Conservation (phyloP, 2,329 filamentous ascomycete species). For the Penicillium rolfsii region DNA sequence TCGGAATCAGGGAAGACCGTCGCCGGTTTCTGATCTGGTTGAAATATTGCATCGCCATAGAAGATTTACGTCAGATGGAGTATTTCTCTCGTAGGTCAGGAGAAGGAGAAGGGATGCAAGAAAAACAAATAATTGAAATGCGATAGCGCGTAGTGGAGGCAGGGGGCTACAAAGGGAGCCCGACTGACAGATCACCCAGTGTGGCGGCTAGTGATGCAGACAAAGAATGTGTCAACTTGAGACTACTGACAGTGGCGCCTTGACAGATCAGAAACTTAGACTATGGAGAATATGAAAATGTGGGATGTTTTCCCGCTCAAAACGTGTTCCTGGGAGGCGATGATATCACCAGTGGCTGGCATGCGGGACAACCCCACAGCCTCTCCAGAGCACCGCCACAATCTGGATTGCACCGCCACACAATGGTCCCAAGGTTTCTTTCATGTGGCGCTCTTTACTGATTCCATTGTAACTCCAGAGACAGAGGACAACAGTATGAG, state of each 20-base stretch:
- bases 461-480: no score
- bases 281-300: not conserved
- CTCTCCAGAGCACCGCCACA: conserved; percentile 15
- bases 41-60: conserved; percentile 47
- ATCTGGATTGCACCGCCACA: conserved; percentile 13
- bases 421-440: not conserved
- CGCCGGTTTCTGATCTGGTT: conserved; percentile 47
- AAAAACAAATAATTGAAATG: conserved; percentile 15
- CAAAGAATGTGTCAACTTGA: not conserved
- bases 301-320: not conserved
- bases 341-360: conserved; percentile 30
- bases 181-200: conserved; percentile 23
- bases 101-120: conserved; percentile 1
- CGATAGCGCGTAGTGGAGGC: conserved; percentile 18
- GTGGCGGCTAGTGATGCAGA: conserved; percentile 9
- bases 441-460: not conserved
- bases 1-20: conserved; percentile 37
- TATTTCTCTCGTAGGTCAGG: not conserved
- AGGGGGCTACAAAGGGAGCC: conserved; percentile 20
- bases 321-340: conserved; percentile 11
- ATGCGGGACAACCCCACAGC: conserved; percentile 20
- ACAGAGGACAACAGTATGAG: no score
- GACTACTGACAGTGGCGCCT: not conserved
- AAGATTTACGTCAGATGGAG: not conserved
- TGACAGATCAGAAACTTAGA: not conserved